Evolutionary conservation across 2,329 filamentous ascomycete species (phyloP).

Genomic region (Talaromyces albobiverticillius): DNA sequence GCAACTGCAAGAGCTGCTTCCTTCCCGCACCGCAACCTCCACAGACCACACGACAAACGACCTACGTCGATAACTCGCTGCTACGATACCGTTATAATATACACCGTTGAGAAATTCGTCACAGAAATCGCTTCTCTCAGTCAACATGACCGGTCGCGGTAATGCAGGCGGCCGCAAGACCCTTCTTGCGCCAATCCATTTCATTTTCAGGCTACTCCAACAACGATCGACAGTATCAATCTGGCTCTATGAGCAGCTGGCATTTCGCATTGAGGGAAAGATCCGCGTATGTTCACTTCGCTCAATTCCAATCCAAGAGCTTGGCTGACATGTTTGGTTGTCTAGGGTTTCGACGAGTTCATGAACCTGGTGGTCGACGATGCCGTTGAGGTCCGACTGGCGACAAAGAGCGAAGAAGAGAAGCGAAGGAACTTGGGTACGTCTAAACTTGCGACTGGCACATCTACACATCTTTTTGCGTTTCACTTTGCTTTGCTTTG

Average conservation of each 20-base stretch:
- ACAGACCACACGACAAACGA: not conserved
- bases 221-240: slow-evolving; percentile 82
- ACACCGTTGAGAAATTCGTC: no score
- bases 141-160: slow-evolving; percentile 52
- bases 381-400: slow-evolving; percentile 83
- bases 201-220: slow-evolving; percentile 90
- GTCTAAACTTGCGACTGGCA: slow-evolving; percentile 21
- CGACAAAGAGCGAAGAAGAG: slow-evolving; percentile 79
- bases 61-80: not conserved
- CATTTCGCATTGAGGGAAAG: slow-evolving; percentile 91
- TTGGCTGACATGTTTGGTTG: slow-evolving; percentile 4
- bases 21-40: not conserved
- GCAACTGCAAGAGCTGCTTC: not conserved
- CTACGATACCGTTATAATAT: no score
- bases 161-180: slow-evolving; percentile 62
- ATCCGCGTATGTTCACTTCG: slow-evolving; percentile 66
- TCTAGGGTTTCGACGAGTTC: slow-evolving; percentile 94
- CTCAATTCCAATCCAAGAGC: no score
- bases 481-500: slow-evolving; percentile 1
- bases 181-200: slow-evolving; percentile 75
- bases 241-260: slow-evolving; percentile 96
- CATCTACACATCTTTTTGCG: no score
- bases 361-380: slow-evolving; percentile 98
- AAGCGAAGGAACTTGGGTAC: slow-evolving; percentile 75
- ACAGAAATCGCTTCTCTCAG: no score